These are phyloP conservation scores for Chrysoporthe puriensis DNA, from an alignment of 2,329 filamentous ascomycete genomes.

Conservation along the genomic window DNA sequence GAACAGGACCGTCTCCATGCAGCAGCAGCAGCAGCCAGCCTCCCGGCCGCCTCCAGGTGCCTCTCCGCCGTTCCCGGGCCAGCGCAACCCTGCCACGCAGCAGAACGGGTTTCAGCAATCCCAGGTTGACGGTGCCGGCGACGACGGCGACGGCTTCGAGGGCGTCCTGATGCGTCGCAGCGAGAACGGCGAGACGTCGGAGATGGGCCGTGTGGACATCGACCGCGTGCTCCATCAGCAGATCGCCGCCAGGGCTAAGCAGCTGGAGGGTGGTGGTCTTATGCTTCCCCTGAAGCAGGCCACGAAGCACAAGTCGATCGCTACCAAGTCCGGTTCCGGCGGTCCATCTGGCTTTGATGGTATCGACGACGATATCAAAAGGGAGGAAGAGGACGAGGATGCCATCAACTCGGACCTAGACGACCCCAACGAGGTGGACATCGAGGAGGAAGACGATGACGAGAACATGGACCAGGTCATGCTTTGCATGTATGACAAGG, in stretches of 20 bases:
- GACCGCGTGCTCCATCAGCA: conserved; percentile 71
- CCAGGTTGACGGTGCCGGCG: conserved; percentile 77
- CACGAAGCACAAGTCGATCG: conserved; percentile 42
- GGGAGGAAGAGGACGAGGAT: conserved; percentile 77
- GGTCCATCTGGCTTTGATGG: conserved; percentile 62
- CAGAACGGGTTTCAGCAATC: conserved; percentile 47
- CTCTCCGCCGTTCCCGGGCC: not conserved
- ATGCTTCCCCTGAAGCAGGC: conserved; percentile 72
- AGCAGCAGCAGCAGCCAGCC: conserved; percentile 36
- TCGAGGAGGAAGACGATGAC: conserved; percentile 86
- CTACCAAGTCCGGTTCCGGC: conserved; percentile 32
- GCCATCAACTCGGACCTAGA: conserved; percentile 98
- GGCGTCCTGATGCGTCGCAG: conserved; percentile 63
- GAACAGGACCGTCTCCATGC: conserved; percentile 35
- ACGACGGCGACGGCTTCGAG: conserved; percentile 59
- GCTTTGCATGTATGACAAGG: conserved; percentile 99
- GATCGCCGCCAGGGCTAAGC: conserved; percentile 66
- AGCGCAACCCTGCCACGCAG: conserved; percentile 36
- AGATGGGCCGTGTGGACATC: conserved; percentile 64
- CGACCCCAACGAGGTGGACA: conserved; percentile 83
- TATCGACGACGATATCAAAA: conserved; percentile 64
- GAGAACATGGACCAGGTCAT: conserved; percentile 87
- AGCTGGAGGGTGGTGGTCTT: conserved; percentile 74
- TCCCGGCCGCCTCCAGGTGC: not conserved
- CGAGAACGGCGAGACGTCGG: conserved; percentile 55